A percentile compares a stretch with the other conserved stretches of the same genome.
Conservation (phyloP, 805 yeast species). For the Candida takata region DNA sequence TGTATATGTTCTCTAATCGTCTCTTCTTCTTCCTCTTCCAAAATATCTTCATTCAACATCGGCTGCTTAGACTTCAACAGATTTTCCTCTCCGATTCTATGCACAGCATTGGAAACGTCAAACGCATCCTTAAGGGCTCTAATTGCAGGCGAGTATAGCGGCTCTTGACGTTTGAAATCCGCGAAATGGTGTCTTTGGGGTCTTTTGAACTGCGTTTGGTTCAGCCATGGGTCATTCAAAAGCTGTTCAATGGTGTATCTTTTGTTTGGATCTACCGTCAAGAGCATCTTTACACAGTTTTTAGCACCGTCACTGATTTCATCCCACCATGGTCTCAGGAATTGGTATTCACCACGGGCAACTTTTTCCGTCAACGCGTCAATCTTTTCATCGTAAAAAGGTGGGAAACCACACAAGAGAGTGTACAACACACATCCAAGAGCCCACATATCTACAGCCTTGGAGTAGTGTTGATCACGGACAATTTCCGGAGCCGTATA, state of each 20-base stretch:
- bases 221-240: constrained; percentile 65
- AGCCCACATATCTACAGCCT: constrained; percentile 69
- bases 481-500: constrained; percentile 72
- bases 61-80: constrained; percentile 8
- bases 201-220: constrained; percentile 18
- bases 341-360: constrained; percentile 64
- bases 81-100: constrained; percentile 38
- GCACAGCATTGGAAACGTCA: constrained; percentile 80
- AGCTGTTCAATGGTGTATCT: constrained; percentile 65
- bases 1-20: constrained; percentile 10
- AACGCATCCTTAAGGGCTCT: constrained; percentile 80
- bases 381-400: constrained; percentile 61
- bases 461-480: constrained; percentile 50
- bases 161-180: constrained; percentile 21
- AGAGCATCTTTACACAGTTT: constrained; percentile 54
- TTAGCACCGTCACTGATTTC: constrained; percentile 70
- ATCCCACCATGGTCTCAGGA: constrained; percentile 84
- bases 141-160: constrained; percentile 60
- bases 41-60: constrained; percentile 2
- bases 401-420: constrained; percentile 66
- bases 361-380: constrained; percentile 65
- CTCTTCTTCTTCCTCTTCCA: constrained; percentile 24
- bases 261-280: constrained; percentile 61
- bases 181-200: constrained; percentile 15
- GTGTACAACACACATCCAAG: constrained; percentile 67